Base-by-base conservation (phyloP, 768 basidiomycete species). In the Amanita fuliginea region DNA sequence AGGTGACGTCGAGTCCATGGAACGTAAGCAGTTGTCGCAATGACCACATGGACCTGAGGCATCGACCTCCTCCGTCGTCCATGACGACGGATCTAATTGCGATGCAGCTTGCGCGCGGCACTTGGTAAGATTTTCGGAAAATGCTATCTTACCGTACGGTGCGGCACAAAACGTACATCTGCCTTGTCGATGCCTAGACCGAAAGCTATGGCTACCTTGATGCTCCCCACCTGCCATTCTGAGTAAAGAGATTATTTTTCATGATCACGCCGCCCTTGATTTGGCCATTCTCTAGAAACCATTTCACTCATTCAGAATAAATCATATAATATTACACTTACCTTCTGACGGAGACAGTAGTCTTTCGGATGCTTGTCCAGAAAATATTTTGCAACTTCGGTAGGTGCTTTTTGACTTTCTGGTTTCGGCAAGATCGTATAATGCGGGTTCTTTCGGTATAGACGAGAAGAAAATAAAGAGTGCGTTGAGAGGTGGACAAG, bases 101-200 rank as follows among this genome's bases (percentile, higher is more conserved):
- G 83, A 79, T 5, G 84, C 81, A 47, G 80, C 72, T 6, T 85
- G 72, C 61, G 95, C 96, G 45, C 94, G 77, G 60, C 94, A 97
- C 42, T 81, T 78, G 41, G 67, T 63, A 33, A 86, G 58, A 56
- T 94, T 78, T 60, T 88, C 82, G 0, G 83, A 87, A 60, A 92
- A 97, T 11, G 68, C 65, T 6, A 94, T 48, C 84, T 45, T 62
- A 93, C 87, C 24, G 91, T 84, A 62, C 94, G 89, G 64, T 97
- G 91, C 1, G 94, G 58, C 3, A 95, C 90, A 59, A 87, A 95
- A 19, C 90, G 77, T 19, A 93, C 90, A 57, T 89, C 80, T 1
- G 83, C 84, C 63, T 95, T 95, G 61, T 96, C 90, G 44, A 96
- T 95, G 0, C 91, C 92, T 36, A 94, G 63, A 4, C 91, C 92